Evolutionary conservation across 257 asterid species (phyloP), one percentile per base, ranked within the genome.

Genomic region (Voacanga thouarsii): DNA sequence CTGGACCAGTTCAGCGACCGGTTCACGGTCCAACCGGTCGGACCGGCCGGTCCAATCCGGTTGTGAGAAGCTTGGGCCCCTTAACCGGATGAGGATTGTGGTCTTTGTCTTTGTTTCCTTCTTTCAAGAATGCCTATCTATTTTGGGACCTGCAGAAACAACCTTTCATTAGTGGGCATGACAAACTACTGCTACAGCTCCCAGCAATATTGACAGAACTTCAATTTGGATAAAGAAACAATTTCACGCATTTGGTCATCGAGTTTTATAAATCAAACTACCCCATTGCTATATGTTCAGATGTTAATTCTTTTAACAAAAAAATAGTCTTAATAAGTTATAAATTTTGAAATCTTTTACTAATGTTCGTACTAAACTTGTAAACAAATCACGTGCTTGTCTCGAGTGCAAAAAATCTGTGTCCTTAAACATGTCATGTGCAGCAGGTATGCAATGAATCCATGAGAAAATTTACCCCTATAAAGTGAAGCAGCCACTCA

Each of bases 391-490:
- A 23, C 10, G 44, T 75, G 71, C 12, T 57, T 2, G 2, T 59
- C 78, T 6, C 16, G 44, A 23, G 44, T 37, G 55, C 26, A 41
- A 26, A 24, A 14, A 15, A 37, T 73, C 15, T 33, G 65, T 18
- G 50, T 4, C 7, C n/a, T 19, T 61, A 43, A 76, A 15, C 75
- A 53, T 4, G 37, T 39, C 64, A 76, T 76, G 75, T 67, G 74
- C 50, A 77, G 80, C 56, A 23, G 47, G 57, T 39, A 51, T 51
- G 43, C 41, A 66, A 50, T 53, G 41, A 28, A 50, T 72, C 21
- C 2, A 72, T 15, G 3, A 37, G 64, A 21, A 72, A 2, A 53
- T 18, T 21, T 61, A 15, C 12, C 45, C 68, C 14, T 21, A 10
- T 26, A 47, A 11, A 16, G 37, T 47, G 39, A 61, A 61, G 70